Percentiles rank a stretch among this genome's conserved stretches.
Conservation (phyloP, 495 filamentous ascomycete species). For the Xylaria acuta region DNA sequence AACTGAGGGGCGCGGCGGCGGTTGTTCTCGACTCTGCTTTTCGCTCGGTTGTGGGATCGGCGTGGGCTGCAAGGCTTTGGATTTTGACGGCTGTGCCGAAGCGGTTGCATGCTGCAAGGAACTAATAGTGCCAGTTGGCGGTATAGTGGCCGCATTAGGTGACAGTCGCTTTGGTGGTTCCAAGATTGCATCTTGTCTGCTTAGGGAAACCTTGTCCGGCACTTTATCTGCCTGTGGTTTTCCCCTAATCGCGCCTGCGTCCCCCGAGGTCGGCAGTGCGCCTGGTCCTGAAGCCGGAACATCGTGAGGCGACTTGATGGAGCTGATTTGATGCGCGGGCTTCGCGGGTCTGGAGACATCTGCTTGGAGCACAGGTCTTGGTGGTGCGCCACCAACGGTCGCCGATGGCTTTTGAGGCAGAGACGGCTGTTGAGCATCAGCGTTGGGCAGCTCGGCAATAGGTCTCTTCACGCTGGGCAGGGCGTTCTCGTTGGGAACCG, state of each 20-base stretch:
- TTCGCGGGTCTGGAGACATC: background rate
- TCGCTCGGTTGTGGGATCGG: background rate
- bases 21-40: slow-evolving; percentile 12
- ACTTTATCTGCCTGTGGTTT: background rate
- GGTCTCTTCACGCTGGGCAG: background rate
- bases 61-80: slow-evolving; percentile 23
- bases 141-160: background rate
- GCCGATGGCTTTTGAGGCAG: slow-evolving; percentile 18
- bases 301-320: slow-evolving; percentile 4
- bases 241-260: background rate
- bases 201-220: background rate
- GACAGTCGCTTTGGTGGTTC: background rate
- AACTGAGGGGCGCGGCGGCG: slow-evolving; percentile 10
- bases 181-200: slow-evolving; percentile 8
- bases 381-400: background rate
- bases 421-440: background rate
- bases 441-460: background rate
- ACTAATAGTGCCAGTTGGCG: background rate
- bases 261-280: background rate
- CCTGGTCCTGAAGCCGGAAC: background rate
- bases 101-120: background rate
- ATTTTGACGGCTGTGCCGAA: background rate
- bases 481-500: slow-evolving; percentile 28
- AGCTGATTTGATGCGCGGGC: background rate
- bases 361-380: background rate